A percentile compares a stretch with the other conserved stretches of the same genome.
These are phyloP conservation scores for Solanum okadae DNA, from an alignment of 257 asterid genomes.

Conservation along the genomic window DNA sequence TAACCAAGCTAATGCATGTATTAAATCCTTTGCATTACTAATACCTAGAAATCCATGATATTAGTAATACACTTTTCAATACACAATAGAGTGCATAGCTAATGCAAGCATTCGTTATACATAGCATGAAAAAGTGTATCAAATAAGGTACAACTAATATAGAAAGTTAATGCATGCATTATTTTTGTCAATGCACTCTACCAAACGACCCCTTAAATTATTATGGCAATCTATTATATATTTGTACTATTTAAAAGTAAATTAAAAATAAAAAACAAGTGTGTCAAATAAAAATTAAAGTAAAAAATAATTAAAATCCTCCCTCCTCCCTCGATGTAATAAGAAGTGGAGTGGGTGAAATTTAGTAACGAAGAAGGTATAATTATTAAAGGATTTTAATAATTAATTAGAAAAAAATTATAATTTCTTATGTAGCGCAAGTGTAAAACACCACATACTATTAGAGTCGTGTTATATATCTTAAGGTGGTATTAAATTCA, in stretches of 20 bases:
- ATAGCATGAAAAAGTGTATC: neutral
- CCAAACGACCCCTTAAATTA: neutral
- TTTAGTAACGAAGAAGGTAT: neutral
- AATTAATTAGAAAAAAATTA: no score
- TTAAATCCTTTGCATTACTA: neutral
- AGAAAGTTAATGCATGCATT: neutral
- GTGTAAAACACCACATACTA: neutral
- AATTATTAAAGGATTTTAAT: no score
- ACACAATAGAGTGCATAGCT: neutral
- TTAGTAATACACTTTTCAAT: neutral
- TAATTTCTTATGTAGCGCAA: no score
- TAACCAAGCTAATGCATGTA: neutral
- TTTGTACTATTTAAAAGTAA: neutral
- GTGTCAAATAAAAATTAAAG: neutral
- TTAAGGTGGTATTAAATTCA: neutral
- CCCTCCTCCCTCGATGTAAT: neutral
- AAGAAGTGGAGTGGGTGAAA: neutral
- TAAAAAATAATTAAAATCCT: no score
- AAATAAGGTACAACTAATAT: neutral
- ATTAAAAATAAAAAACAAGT: neutral
- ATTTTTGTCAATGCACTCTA: neutral
- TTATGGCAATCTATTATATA: no score
- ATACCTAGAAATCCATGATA: neutral
- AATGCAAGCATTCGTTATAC: neutral
- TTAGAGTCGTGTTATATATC: neutral